Evolutionary conservation across 1,284 basidiomycete genomes (phyloP).

Genomic region (Amylostereum chailletii): DNA sequence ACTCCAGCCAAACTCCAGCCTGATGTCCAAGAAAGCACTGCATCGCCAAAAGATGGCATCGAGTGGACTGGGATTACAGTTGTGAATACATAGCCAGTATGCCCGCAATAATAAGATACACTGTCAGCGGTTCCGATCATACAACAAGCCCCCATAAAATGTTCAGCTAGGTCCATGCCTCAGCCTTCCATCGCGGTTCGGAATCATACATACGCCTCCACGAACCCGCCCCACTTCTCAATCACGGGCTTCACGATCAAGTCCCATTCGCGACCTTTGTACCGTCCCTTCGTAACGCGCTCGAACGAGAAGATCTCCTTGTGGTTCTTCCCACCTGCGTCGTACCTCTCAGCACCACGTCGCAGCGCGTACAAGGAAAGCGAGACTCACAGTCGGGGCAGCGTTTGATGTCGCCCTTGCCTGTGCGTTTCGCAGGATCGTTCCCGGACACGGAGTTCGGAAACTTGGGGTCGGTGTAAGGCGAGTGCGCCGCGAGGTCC

Average conservation of each 20-base stretch:
- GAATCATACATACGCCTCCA: conserved; percentile 21
- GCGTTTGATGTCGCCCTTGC: conserved; percentile 12
- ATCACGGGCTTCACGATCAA: conserved; percentile 63
- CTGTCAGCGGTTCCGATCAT: too few species aligned
- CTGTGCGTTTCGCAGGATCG: conserved; percentile 10
- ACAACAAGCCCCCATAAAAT: too few species aligned
- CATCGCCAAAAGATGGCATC: too few species aligned
- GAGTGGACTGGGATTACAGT: too few species aligned
- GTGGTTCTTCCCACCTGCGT: conserved; percentile 47
- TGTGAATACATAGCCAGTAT: too few species aligned
- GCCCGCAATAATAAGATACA: too few species aligned
- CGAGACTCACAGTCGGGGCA: conserved; percentile 31
- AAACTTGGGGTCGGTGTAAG: conserved; percentile 48
- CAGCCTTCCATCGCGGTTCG: background rate
- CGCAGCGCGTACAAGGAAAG: background rate
- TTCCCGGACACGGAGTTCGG: conserved; percentile 22
- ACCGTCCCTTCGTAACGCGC: conserved; percentile 37
- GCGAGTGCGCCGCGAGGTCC: conserved; percentile 50
- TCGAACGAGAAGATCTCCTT: conserved; percentile 71
- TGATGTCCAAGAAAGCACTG: too few species aligned
- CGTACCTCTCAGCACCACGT: conserved; percentile 3
- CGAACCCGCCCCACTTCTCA: conserved; percentile 65
- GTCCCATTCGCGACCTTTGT: conserved; percentile 65
- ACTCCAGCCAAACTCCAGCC: too few species aligned
- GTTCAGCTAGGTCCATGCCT: background rate